Percentiles rank a stretch among this genome's conserved stretches.
phyloP scores from a whole-genome alignment of 1,139 yeast genomes.

The Saccharomyces hybrid region DNA sequence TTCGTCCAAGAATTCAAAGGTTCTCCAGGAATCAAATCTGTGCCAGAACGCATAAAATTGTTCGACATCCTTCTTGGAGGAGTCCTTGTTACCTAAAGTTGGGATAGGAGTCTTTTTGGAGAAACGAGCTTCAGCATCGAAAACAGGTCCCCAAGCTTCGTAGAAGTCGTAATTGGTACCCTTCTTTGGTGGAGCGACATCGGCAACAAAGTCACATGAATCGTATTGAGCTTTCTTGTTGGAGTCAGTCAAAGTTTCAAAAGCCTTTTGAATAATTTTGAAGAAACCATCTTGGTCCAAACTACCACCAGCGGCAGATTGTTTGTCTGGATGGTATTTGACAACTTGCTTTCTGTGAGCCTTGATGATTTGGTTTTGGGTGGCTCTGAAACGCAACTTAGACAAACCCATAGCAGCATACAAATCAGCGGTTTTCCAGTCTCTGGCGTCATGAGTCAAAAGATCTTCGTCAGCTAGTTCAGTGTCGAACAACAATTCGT shows the following conservation, averaged over 20 bases:
- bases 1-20: conserved; percentile 96
- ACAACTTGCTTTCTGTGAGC: conserved; percentile 96
- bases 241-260: conserved; percentile 81
- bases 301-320: conserved; percentile 68
- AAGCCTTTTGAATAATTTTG: conserved; percentile 95
- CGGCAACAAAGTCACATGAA: conserved; percentile 86
- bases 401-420: conserved; percentile 93
- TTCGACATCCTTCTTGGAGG: conserved; percentile 80
- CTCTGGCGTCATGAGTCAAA: conserved; percentile 88
- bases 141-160: conserved; percentile 89
- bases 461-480: conserved; percentile 62
- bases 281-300: conserved; percentile 94
- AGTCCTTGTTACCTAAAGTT: conserved; percentile 56
- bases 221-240: conserved; percentile 85
- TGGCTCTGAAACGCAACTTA: conserved; percentile 84
- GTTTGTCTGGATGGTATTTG: conserved; percentile 97
- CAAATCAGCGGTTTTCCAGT: conserved; percentile 94
- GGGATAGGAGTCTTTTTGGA: conserved; percentile 90
- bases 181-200: conserved; percentile 70
- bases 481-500: conserved; percentile 69
- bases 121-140: conserved; percentile 84
- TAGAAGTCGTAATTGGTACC: conserved; percentile 67
- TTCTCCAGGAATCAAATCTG: conserved; percentile 96
- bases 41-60: conserved; percentile 87
- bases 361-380: conserved; percentile 86